These are phyloP conservation scores for Dovyalis caffra DNA, from an alignment of 345 rosid species.

Conservation along the genomic window DNA sequence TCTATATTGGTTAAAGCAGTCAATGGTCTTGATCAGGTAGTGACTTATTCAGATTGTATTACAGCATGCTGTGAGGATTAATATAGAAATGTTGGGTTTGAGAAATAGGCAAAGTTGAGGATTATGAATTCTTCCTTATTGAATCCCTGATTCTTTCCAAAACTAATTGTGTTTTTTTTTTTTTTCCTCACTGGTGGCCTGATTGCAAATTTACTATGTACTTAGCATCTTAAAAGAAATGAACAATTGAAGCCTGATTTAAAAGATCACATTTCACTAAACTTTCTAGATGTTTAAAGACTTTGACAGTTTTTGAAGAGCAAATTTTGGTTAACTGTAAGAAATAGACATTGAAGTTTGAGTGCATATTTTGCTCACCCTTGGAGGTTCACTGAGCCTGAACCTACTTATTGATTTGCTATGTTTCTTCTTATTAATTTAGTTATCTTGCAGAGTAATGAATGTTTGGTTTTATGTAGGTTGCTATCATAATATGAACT, in stretches of 20 bases:
- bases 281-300: neutral
- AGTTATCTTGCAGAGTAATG: neutral
- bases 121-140: neutral
- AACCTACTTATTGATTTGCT: neutral
- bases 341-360: neutral
- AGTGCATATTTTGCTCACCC: neutral
- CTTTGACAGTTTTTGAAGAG: neutral
- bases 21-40: conserved; percentile 75
- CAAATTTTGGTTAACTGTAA: neutral
- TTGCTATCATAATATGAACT: too few species aligned
- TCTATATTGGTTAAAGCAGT: conserved; percentile 87
- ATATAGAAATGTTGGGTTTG: neutral
- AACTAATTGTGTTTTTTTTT: too few species aligned
- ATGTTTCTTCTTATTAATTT: neutral
- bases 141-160: neutral
- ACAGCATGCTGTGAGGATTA: neutral
- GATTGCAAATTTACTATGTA: neutral
- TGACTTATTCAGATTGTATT: conserved; percentile 2
- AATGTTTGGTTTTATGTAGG: neutral
- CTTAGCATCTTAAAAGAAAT: neutral
- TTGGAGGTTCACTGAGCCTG: neutral
- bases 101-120: neutral
- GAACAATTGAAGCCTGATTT: neutral
- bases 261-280: neutral
- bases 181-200: too few species aligned